phyloP scores from a whole-genome alignment of 768 basidiomycete genomes.

The Psilocybe sp. region DNA sequence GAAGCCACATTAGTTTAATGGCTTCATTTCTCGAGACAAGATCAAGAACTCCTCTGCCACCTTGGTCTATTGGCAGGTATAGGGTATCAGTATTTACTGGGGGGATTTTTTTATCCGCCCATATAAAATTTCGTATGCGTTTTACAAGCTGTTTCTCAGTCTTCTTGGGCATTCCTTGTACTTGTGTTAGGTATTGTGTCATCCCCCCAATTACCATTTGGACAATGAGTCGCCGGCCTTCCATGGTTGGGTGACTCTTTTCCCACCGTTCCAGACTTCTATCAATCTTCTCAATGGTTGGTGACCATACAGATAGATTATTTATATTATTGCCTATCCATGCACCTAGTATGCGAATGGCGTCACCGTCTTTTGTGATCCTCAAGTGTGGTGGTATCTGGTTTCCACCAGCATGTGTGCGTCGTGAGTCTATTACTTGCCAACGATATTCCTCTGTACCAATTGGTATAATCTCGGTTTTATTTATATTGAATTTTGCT shows the following conservation, averaged over 20 bases:
- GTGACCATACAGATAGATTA: constrained; percentile 18
- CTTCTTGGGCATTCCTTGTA: constrained; percentile 24
- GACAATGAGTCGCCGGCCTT: constrained; percentile 17
- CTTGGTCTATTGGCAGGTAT: neutral
- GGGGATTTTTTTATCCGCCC: constrained; percentile 11
- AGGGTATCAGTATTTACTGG: constrained; percentile 16
- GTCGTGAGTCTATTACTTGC: constrained; percentile 7
- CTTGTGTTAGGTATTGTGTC: constrained; percentile 22
- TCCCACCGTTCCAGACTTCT: constrained; percentile 19
- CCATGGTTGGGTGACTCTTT: constrained; percentile 11
- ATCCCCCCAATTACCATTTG: constrained; percentile 18
- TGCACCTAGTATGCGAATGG: constrained; percentile 29
- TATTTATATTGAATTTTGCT: constrained; percentile 38
- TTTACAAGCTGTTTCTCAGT: constrained; percentile 18
- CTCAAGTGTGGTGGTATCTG: constrained; percentile 17
- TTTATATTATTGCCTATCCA: constrained; percentile 28
- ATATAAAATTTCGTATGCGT: constrained; percentile 18
- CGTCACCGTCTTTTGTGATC: constrained; percentile 28
- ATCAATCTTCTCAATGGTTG: constrained; percentile 23
- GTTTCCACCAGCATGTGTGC: too few species aligned
- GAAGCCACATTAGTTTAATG: neutral
- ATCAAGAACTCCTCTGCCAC: neutral
- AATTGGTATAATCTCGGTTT: constrained; percentile 39
- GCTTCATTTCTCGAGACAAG: neutral
- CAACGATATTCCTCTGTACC: constrained; percentile 15